A percentile compares a stretch with the other conserved stretches of the same genome.
Conservation (phyloP, 495 filamentous ascomycete genomes). For the Podospora sp. region DNA sequence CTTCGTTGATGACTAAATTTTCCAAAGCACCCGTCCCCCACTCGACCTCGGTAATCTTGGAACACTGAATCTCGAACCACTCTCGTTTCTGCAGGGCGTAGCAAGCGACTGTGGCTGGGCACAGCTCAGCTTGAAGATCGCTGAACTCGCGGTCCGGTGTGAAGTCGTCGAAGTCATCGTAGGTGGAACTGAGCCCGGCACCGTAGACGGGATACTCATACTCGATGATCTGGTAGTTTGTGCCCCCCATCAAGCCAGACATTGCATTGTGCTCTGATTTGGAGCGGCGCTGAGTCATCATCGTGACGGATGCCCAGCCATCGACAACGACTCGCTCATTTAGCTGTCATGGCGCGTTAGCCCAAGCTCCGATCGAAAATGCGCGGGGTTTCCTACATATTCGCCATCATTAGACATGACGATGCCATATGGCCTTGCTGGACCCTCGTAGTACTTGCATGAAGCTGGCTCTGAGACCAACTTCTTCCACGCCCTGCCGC, state of each 20-base stretch:
- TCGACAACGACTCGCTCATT: constrained; percentile 6
- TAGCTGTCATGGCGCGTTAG: neutral
- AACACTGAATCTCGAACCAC: constrained; percentile 9
- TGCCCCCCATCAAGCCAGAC: neutral
- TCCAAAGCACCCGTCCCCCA: neutral
- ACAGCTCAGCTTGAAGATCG: constrained; percentile 11
- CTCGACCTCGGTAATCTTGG: neutral
- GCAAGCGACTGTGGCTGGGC: constrained; percentile 1
- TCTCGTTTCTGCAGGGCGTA: constrained; percentile 6
- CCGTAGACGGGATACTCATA: constrained; percentile 11
- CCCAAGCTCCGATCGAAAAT: neutral
- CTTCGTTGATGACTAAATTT: constrained; percentile 4
- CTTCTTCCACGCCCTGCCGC: constrained; percentile 11
- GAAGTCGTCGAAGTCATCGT: constrained; percentile 9
- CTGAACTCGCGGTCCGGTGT: neutral
- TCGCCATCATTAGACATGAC: neutral
- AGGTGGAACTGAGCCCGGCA: neutral
- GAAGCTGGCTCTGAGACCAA: constrained; percentile 12
- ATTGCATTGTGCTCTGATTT: neutral
- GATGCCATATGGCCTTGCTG: neutral
- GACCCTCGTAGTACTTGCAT: constrained; percentile 16
- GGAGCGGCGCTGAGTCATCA: neutral
- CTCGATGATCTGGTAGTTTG: constrained; percentile 7
- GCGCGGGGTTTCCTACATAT: neutral
- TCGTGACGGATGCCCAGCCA: neutral